Evolutionary conservation across 495 filamentous ascomycete species (phyloP).

Genomic region (Neurospora intermedia): DNA sequence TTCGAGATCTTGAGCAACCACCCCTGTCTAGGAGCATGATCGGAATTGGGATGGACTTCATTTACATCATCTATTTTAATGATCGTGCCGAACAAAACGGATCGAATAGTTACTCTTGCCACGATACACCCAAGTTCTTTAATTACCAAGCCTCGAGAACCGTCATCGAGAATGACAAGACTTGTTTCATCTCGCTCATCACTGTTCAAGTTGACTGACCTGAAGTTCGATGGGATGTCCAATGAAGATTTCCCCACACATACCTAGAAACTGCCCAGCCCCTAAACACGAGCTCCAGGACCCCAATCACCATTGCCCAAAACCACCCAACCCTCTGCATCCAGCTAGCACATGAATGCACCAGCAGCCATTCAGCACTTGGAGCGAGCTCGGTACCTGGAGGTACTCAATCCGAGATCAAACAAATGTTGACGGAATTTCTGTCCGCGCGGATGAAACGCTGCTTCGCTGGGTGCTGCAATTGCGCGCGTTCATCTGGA

Average conservation of each 20-base stretch:
- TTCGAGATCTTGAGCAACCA: background rate
- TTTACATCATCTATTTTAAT: background rate
- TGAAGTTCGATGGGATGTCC: background rate
- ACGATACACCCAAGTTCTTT: background rate
- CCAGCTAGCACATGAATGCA: background rate
- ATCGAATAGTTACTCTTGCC: background rate
- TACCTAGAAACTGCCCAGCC: background rate
- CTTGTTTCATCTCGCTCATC: background rate
- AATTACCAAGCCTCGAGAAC: background rate
- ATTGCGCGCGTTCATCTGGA: background rate
- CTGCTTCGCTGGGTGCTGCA: background rate
- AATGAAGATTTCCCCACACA: background rate
- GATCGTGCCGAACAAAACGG: background rate
- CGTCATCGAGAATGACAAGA: background rate
- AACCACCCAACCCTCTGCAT: background rate
- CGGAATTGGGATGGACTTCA: background rate
- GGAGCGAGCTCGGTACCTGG: background rate
- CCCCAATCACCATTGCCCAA: background rate
- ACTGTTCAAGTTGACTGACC: background rate
- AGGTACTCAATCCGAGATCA: background rate
- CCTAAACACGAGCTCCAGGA: background rate
- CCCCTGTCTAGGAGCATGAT: background rate
- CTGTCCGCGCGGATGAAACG: background rate
- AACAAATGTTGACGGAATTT: background rate
- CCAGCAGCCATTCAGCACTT: background rate